Percentiles rank a stretch among this genome's conserved stretches.
Evolutionary conservation across 73 alveolate genomes (phyloP).

Genomic region (Paramecium sonneborni): DNA sequence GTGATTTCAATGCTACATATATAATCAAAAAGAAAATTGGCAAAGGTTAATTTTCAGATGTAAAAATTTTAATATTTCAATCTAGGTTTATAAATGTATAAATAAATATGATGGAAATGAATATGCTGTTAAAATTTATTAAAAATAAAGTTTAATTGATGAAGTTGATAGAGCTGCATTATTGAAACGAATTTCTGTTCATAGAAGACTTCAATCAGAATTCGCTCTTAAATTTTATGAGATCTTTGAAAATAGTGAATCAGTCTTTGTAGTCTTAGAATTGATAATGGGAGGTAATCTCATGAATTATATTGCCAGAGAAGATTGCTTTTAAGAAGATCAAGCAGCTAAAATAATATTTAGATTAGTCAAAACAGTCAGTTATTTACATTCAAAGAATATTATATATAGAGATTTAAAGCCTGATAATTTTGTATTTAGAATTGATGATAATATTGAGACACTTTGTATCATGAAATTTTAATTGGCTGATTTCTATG

Average conservation of each 20-base stretch:
- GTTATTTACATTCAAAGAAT: conserved; percentile 11
- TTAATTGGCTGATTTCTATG: conserved; percentile 7
- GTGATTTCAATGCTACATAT: not conserved
- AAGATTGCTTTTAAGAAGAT: conserved; percentile 54
- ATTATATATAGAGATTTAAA: not conserved
- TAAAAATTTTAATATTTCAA: not conserved
- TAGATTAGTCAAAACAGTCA: conserved; percentile 52
- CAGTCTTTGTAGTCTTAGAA: conserved; percentile 66
- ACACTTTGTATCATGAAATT: not conserved
- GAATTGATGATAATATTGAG: not conserved
- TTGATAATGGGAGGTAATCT: conserved; percentile 70
- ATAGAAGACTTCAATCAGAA: not conserved
- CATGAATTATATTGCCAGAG: conserved; percentile 53
- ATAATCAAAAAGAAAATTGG: not conserved
- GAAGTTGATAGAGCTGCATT: not conserved
- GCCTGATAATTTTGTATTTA: not conserved
- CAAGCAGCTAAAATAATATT: conserved; percentile 50
- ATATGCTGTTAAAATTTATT: not conserved
- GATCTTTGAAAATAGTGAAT: conserved; percentile 69
- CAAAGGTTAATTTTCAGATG: not conserved
- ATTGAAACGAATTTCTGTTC: not conserved
- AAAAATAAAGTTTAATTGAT: not conserved
- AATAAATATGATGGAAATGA: conserved; percentile 12
- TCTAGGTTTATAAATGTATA: not conserved
- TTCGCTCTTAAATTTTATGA: conserved; percentile 16